Evolutionary conservation across 2,329 filamentous ascomycete species (phyloP).

Genomic region (Aspergillus texensis): DNA sequence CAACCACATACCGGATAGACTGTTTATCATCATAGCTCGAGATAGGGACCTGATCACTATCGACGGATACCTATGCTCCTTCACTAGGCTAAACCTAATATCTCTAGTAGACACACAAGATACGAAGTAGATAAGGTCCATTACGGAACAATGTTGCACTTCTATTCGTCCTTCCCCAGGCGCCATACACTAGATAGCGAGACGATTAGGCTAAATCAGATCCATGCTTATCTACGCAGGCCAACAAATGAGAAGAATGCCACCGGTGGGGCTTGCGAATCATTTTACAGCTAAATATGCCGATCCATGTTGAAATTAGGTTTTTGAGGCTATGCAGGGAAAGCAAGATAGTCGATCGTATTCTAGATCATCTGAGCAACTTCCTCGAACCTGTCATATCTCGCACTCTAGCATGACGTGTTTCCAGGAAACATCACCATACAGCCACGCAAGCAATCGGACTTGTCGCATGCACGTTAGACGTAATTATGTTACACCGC

Average conservation of each 20-base stretch:
- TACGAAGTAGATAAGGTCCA: not conserved
- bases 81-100: not conserved
- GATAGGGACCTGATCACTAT: not conserved
- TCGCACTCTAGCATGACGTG: not conserved
- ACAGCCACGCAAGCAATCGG: not conserved
- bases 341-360: not conserved
- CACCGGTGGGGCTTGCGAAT: too few species aligned
- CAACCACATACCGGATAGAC: too few species aligned
- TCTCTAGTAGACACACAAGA: not conserved
- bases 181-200: too few species aligned
- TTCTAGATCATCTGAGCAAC: not conserved
- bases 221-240: not conserved
- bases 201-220: too few species aligned
- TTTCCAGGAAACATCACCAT: not conserved
- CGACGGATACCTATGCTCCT: not conserved
- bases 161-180: too few species aligned
- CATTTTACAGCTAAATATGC: not conserved
- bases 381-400: not conserved
- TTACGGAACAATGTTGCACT: not conserved
- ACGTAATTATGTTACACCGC: not conserved
- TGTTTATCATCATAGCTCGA: too few species aligned
- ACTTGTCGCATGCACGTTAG: not conserved
- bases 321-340: not conserved
- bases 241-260: not conserved
- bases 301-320: not conserved